Base-by-base conservation (phyloP, 306 rosid genomes). In the Cucumis cinereus region DNA sequence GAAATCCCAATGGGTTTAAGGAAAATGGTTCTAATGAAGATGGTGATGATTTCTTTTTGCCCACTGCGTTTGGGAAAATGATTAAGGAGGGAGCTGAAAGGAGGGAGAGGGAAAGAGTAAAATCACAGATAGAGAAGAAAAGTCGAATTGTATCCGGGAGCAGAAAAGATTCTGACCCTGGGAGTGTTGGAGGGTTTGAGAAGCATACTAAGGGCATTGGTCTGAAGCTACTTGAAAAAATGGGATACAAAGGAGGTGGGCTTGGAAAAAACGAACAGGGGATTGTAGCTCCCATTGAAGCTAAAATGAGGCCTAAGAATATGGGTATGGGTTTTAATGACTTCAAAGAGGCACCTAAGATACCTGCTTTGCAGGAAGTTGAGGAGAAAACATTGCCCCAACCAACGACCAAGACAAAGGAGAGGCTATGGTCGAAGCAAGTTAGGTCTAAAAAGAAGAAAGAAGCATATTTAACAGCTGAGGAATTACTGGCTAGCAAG, bases 221-320 rank as follows among this genome's bases (percentile, higher is more conserved):
- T 35, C 49, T 88, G 90, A 90, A 85, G 87, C 75, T 94, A 78
- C 83, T 92, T 79, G 88, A 84, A 86, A 92, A 87, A 67, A 94
- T 94, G 99, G 99, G 99, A 12, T 94, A 94, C 82, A 89, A 80
- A 85, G 97, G 99, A 62, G 99, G 96, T 10, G 99, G 97, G 43
- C 97, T 94, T 74, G 99, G 99, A 38, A 90, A 82, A 86, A 90
- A 92, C 66, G 80, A 85, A 83, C 97, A 94, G 60, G 99, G 99
- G 55, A 94, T 94, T 80, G 62, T 90, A 33, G 81, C 89, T 22
- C 97, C 99, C 0, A 83, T 92, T 28, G 91, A 92, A 82, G 93
- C 92, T 1, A 88, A 78, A 77, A n/a, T 89, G 92, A 88, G 96
- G 87, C 96, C 89, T 6, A 92, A 88, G 84, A 89, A 89, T 75